Base-by-base conservation (phyloP, 2,329 filamentous ascomycete species). In the Aspergillus hiratsukae region DNA sequence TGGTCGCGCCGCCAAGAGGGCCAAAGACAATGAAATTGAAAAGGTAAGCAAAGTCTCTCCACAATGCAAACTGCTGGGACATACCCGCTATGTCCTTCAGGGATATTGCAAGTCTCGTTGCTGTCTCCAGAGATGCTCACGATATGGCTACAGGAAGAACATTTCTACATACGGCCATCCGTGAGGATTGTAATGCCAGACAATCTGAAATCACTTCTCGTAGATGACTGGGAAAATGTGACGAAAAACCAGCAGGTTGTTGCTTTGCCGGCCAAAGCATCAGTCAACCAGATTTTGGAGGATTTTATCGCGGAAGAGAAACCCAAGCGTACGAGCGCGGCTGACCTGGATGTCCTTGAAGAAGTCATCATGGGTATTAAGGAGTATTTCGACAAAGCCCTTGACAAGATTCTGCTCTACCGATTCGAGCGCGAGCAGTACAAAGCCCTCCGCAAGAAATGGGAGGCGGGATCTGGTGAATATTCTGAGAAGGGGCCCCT, bases 221-320 rank as follows among this genome's bases (percentile, higher is more conserved):
- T 99, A 23, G 94, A 99, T 71, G 94, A 99, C 73, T 99, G 94
- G 94, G 94, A 99, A 74, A 96, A 97, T 66, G 87, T 99, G 59
- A 99, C 94, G 55, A 97, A 97, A 77, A 94, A 95, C 70, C 85
- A 91, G 64, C 90, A 93, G 69, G 85, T 97, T 3, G 90, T 97
- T 31, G 87, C 90, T 1, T 80, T 99, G 17, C 94, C 94, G 0
- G 87, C 91, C 49, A 80, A 82, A 28, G 84, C 87, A 52, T 86
- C 93, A 1, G 90, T 94, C 58, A 85, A 83, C 61, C 78, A 84
- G 62, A 90, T 99, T 59, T 78, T 99, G 17, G 82, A 91, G 50
- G 88, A 93, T 61, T 99, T 97, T 72, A 80, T 87, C 55, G 81
- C 81, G 1, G 84, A 86, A 67, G 88, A 91, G 76, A 83, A 80